These are phyloP conservation scores for Trichoderma aggressivum DNA, from an alignment of 2,329 filamentous ascomycete species.

Conservation along the genomic window DNA sequence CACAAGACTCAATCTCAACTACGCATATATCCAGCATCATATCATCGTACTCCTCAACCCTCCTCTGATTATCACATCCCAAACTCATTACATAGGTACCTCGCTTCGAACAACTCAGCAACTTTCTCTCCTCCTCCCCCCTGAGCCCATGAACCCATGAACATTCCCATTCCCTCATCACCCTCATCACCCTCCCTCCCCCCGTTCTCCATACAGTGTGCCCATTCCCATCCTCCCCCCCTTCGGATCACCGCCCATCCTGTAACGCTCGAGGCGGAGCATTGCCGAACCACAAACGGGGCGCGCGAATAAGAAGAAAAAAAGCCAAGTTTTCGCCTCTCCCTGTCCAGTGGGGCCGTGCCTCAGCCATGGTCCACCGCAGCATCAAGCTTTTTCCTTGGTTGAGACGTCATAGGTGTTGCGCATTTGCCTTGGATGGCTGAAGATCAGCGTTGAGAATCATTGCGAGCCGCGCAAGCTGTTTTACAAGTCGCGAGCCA, in stretches of 20 bases:
- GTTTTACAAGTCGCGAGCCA: background rate
- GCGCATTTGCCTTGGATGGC: background rate
- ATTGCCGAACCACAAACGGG: background rate
- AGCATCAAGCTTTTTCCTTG: background rate
- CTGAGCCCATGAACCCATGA: background rate
- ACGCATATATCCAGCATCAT: background rate
- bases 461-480: background rate
- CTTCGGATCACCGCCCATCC: slow-evolving; percentile 1
- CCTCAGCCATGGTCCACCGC: slow-evolving; percentile 5
- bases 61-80: background rate
- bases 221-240: background rate
- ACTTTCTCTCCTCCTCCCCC: background rate
- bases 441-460: background rate
- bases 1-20: background rate
- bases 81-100: background rate
- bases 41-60: background rate
- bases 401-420: slow-evolving; percentile 11
- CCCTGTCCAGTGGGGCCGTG: background rate
- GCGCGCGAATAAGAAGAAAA: slow-evolving; percentile 8
- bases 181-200: background rate
- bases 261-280: slow-evolving; percentile 10
- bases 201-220: slow-evolving; percentile 10
- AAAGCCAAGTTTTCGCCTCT: slow-evolving; percentile 15
- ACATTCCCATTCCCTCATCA: background rate
- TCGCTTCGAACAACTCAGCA: background rate